Base-by-base conservation (phyloP, 257 asterid genomes). In the Forsythia suspensa region DNA sequence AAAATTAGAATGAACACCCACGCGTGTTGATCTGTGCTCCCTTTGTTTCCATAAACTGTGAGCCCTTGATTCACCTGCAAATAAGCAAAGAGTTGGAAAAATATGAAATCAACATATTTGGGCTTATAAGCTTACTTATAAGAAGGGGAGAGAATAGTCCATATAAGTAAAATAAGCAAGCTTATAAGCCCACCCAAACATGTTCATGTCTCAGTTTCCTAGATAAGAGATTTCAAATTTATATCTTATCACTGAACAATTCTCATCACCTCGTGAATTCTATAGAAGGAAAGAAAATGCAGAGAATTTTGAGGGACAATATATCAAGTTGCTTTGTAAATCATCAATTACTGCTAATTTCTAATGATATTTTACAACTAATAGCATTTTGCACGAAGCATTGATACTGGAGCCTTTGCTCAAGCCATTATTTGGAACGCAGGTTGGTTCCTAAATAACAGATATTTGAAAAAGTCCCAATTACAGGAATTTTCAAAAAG, bases 1-100 rank as follows among this genome's bases (percentile, higher is more conserved):
- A 63, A 59, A 80, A 71, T 55, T 52, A 77, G 74, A 77, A 76
- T 3, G 77, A 61, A 76, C 67, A 85, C 97, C 16, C 87, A 96
- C 99, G 97, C 99, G 78, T 96, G 99, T 85, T 96, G 99, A 85
- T 96, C 99, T 74, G 99, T 96, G 91, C 99, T 96, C 84, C 99
- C 99, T 84, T 96, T 96, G 91, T 96, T 96, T 84, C 99, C 99
- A 81, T 96, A 96, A 41, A 96, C 99, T 71, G 93, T 83, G 72
- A 96, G 76, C 21, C 99, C 99, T 83, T 96, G 99, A 82, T 96
- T 96, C 85, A 96, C 98, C 99, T 96, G 83, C 76, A 83, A 75
- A 78, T 38, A 42, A 48, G 24, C 67, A 69, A 82, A 70, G 68
- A 51, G 81, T 36, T 13, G 38, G 55, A 48, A 46, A 39, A 18